Conservation (phyloP, 495 filamentous ascomycete species). For the Immersiella caudata region DNA sequence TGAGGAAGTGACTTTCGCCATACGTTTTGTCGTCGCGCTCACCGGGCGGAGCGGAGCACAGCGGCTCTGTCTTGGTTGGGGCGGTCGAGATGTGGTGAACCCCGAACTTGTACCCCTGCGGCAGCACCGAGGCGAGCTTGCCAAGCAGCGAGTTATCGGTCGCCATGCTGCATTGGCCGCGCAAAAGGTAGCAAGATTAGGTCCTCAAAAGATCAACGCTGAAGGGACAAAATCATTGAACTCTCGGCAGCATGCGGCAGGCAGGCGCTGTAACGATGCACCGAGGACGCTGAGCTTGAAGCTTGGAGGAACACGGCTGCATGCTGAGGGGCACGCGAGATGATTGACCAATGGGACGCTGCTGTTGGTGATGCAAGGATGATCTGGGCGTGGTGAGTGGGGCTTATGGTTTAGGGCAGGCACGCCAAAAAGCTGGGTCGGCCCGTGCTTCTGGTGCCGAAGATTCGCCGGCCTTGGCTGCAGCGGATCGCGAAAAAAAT, state of each 20-base stretch:
- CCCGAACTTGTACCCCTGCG: conserved; percentile 67
- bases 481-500: conserved; percentile 10
- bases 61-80: conserved; percentile 67
- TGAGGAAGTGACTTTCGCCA: conserved; percentile 85
- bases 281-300: background rate
- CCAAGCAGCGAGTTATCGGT: conserved; percentile 39
- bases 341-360: background rate
- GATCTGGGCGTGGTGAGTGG: background rate
- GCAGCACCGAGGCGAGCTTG: conserved; percentile 69
- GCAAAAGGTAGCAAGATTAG: conserved; percentile 6
- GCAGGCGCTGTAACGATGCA: background rate
- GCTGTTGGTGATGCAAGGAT: background rate
- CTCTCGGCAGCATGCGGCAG: background rate
- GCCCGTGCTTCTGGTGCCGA: conserved; percentile 8
- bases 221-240: background rate
- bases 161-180: conserved; percentile 4
- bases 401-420: background rate
- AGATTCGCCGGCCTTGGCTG: conserved; percentile 16
- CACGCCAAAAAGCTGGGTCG: background rate
- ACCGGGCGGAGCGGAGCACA: conserved; percentile 78
- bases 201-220: conserved; percentile 18
- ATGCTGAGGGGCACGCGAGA: background rate
- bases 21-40: conserved; percentile 73
- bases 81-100: conserved; percentile 89
- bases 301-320: background rate